Conservation (phyloP, 2,329 filamentous ascomycete genomes). For the Fusarium sp. region DNA sequence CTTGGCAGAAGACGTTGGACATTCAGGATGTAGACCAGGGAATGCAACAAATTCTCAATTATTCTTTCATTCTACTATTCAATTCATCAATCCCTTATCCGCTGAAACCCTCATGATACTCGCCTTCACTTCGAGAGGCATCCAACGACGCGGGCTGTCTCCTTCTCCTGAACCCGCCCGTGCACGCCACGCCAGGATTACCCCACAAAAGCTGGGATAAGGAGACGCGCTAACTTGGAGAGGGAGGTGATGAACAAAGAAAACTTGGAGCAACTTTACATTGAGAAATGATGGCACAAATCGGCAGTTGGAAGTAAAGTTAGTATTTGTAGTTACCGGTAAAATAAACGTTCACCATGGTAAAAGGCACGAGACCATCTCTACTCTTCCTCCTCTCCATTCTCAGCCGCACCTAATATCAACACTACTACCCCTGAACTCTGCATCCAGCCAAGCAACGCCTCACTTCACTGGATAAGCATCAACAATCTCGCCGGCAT, state of each 20-base stretch:
- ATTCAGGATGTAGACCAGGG: not conserved
- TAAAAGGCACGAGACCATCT: not conserved
- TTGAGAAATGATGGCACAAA: not conserved
- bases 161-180: conserved; percentile 34
- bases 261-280: conserved; percentile 3
- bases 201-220: conserved; percentile 43
- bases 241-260: conserved; percentile 30
- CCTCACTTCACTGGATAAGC: conserved; percentile 1
- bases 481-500: conserved; percentile 6
- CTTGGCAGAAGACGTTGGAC: conserved; percentile 27
- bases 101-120: conserved; percentile 4
- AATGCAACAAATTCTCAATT: not conserved
- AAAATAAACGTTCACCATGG: not conserved
- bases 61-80: not conserved
- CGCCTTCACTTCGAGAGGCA: conserved; percentile 26
- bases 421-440: conserved; percentile 19
- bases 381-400: not conserved
- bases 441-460: not conserved
- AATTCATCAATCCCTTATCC: not conserved
- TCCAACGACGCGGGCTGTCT: conserved; percentile 27
- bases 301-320: not conserved
- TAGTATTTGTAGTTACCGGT: not conserved
- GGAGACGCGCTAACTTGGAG: conserved; percentile 34
- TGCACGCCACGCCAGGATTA: conserved; percentile 38
- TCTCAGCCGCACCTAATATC: not conserved